A percentile compares a stretch with the other conserved stretches of the same genome.
phyloP scores from a whole-genome alignment of 208 protist genomes.

The Trichomonas gallinae region DNA sequence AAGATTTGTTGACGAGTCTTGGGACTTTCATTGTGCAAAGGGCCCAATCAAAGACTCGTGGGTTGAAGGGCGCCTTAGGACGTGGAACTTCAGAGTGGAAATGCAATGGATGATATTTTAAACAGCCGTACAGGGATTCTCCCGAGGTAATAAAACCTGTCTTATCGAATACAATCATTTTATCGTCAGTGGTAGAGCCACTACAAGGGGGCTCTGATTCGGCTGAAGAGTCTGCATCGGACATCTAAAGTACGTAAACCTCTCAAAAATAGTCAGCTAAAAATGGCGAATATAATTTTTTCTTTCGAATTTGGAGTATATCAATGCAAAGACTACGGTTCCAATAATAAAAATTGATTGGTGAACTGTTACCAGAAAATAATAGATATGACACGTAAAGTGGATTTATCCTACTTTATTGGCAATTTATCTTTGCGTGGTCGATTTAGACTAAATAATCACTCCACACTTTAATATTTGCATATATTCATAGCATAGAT shows the following conservation, averaged over 20 bases:
- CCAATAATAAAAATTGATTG: too few relatives aligned
- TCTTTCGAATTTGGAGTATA: too few relatives aligned
- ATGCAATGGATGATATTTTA: background rate
- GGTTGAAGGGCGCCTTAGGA: background rate
- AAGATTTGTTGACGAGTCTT: background rate
- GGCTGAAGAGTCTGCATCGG: background rate
- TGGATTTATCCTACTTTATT: too few relatives aligned
- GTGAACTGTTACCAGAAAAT: too few relatives aligned
- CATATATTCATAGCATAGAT: too few relatives aligned
- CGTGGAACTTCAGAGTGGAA: background rate
- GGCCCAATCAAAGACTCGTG: background rate
- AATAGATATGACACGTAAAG: too few relatives aligned
- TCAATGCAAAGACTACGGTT: too few relatives aligned
- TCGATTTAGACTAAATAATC: too few relatives aligned
- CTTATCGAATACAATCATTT: background rate
- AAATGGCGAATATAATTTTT: too few relatives aligned
- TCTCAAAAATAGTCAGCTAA: too few relatives aligned
- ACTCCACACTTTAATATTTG: too few relatives aligned
- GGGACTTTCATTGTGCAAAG: background rate
- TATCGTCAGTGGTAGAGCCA: background rate
- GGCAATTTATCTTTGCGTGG: too few relatives aligned
- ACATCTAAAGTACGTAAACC: background rate
- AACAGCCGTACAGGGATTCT: background rate
- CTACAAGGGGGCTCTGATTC: background rate
- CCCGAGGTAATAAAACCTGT: background rate